These are phyloP conservation scores for Cordia subcordata DNA, from an alignment of 257 asterid species.

Conservation along the genomic window DNA sequence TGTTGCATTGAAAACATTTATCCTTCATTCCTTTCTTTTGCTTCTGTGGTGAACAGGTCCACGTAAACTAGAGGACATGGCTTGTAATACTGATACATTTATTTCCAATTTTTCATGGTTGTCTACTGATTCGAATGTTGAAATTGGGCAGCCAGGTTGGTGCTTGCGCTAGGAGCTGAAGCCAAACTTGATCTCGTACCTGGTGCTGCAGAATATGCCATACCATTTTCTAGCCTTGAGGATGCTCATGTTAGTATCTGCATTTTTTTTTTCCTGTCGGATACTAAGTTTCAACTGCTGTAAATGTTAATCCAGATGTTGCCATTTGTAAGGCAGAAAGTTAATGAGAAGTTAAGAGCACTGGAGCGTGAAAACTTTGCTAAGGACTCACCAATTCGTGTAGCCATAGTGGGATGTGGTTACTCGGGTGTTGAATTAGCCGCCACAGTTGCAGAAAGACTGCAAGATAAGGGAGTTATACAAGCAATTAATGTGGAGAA, in stretches of 20 bases:
- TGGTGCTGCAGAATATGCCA: constrained; percentile 79
- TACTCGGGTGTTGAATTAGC: constrained; percentile 93
- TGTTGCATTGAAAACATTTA: too few relatives aligned
- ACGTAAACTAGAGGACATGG: too few relatives aligned
- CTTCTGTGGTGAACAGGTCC: too few relatives aligned
- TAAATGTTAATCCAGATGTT: constrained; percentile 12
- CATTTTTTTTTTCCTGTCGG: constrained; percentile 10
- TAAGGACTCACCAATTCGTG: constrained; percentile 59
- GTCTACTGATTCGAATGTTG: constrained; percentile 8
- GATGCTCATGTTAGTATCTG: constrained; percentile 77
- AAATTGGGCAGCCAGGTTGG: constrained; percentile 95
- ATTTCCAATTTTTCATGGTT: too few relatives aligned
- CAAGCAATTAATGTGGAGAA: constrained; percentile 78
- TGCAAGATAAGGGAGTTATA: constrained; percentile 65
- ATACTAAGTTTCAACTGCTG: constrained; percentile 7
- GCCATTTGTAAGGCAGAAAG: constrained; percentile 52
- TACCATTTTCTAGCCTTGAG: constrained; percentile 90
- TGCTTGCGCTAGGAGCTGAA: constrained; percentile 94
- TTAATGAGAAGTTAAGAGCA: constrained; percentile 54
- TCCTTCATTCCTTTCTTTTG: too few relatives aligned
- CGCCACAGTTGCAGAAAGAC: constrained; percentile 89
- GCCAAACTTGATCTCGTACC: constrained; percentile 81
- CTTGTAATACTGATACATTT: too few relatives aligned
- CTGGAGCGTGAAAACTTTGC: constrained; percentile 72
- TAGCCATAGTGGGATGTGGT: constrained; percentile 95